Conservation (phyloP, 2,329 filamentous ascomycete genomes). For the Amylocarpus encephaloides region DNA sequence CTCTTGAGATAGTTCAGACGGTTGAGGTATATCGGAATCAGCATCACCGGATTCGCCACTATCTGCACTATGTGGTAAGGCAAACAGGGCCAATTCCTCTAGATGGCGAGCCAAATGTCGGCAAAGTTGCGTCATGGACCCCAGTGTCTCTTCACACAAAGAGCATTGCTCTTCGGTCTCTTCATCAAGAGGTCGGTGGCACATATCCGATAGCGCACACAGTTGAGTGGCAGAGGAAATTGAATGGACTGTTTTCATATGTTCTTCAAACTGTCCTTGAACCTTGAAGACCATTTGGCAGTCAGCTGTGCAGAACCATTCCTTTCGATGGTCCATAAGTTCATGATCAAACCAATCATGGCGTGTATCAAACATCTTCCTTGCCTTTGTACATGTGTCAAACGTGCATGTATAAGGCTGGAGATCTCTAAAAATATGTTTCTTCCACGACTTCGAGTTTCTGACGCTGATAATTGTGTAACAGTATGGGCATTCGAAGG, state of each 20-base stretch:
- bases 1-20: not conserved
- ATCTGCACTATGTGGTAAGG: not conserved
- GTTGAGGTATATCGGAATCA: not conserved
- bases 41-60: not conserved
- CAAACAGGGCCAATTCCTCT: slow-evolving; percentile 5
- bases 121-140: not conserved
- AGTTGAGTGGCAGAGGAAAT: not conserved
- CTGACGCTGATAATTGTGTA: not conserved
- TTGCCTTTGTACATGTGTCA: slow-evolving; percentile 10
- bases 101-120: slow-evolving; percentile 4
- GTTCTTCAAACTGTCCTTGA: not conserved
- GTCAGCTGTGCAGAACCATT: slow-evolving; percentile 1
- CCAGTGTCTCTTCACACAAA: not conserved
- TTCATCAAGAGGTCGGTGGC: slow-evolving; percentile 1
- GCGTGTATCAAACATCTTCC: slow-evolving; percentile 12
- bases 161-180: not conserved
- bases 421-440: slow-evolving; percentile 22
- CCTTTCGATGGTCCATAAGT: slow-evolving; percentile 11
- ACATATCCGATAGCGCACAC: not conserved
- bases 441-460: slow-evolving; percentile 3
- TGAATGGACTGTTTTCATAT: not conserved
- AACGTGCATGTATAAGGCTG: slow-evolving; percentile 24
- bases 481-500: slow-evolving; percentile 11
- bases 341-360: slow-evolving; percentile 24
- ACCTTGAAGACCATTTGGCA: not conserved